Percentiles rank a stretch among this genome's conserved stretches.
phyloP scores from a whole-genome alignment of 345 rosid species.

The Jatropha curcas region DNA sequence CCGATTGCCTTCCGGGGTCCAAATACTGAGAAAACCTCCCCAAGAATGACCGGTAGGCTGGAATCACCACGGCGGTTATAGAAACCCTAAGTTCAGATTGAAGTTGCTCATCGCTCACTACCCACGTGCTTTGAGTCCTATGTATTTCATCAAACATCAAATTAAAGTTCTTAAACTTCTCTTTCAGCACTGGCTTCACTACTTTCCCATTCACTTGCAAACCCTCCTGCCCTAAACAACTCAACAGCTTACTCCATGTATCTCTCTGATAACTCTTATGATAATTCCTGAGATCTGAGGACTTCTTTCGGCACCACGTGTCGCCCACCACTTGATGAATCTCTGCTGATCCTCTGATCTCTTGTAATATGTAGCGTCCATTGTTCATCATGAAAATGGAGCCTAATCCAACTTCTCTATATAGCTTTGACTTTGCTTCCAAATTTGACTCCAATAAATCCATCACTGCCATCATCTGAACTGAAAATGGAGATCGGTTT shows the following conservation, averaged over 20 bases:
- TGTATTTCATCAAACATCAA: slow-evolving; percentile 86
- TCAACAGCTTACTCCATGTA: slow-evolving; percentile 74
- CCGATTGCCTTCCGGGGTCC: slow-evolving; percentile 78
- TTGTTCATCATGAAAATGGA: slow-evolving; percentile 97
- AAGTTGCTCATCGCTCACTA: slow-evolving; percentile 82
- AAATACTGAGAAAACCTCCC: slow-evolving; percentile 73
- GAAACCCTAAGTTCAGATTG: slow-evolving; percentile 95
- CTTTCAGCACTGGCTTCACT: slow-evolving; percentile 72
- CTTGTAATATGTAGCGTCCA: slow-evolving; percentile 85
- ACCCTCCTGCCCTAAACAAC: slow-evolving; percentile 71
- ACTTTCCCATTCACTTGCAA: slow-evolving; percentile 70
- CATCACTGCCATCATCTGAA: slow-evolving; percentile 63
- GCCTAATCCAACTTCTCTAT: slow-evolving; percentile 62
- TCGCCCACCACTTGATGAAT: slow-evolving; percentile 62
- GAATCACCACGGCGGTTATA: slow-evolving; percentile 65
- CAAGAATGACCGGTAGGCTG: slow-evolving; percentile 79
- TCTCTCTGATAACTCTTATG: slow-evolving; percentile 84
- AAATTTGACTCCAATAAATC: slow-evolving; percentile 61
- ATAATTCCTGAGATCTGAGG: slow-evolving; percentile 67
- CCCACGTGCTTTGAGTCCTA: slow-evolving; percentile 84
- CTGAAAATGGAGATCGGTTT: slow-evolving; percentile 46
- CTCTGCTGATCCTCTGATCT: slow-evolving; percentile 70
- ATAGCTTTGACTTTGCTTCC: slow-evolving; percentile 65
- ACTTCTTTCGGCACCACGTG: slow-evolving; percentile 71
- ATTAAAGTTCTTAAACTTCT: slow-evolving; percentile 84